phyloP scores from a whole-genome alignment of 495 filamentous ascomycete species.

The Zalerion maritima region DNA sequence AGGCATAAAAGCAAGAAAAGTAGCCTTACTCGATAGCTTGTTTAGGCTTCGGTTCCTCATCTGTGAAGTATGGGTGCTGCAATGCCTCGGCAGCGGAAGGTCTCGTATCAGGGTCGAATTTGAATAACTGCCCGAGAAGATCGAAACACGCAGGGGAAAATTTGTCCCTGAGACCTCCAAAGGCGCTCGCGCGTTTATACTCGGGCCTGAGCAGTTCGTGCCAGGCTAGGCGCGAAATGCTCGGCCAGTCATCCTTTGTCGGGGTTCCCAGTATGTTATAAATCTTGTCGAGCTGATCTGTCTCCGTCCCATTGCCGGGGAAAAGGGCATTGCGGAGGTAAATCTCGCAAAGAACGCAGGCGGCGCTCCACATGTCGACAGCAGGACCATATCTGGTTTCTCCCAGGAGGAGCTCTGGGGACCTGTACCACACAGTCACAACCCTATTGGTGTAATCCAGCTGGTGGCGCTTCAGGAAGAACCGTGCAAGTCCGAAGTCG shows the following conservation, averaged over 20 bases:
- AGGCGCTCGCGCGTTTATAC: conserved; percentile 59
- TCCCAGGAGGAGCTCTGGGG: conserved; percentile 82
- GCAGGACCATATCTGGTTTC: conserved; percentile 90
- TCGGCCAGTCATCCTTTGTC: conserved; percentile 69
- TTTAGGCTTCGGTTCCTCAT: conserved; percentile 63
- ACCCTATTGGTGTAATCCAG: conserved; percentile 99
- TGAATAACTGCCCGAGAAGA: conserved; percentile 65
- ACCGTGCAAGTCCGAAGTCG: conserved; percentile 94
- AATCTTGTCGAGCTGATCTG: conserved; percentile 91
- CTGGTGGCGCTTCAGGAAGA: conserved; percentile 82
- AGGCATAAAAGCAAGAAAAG: not conserved
- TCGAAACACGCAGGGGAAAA: conserved; percentile 70
- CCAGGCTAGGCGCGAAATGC: conserved; percentile 85
- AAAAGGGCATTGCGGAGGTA: conserved; percentile 93
- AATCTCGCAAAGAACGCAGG: conserved; percentile 92
- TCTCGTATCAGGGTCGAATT: conserved; percentile 72
- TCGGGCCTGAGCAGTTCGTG: conserved; percentile 75
- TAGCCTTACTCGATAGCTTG: conserved; percentile 69
- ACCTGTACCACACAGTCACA: conserved; percentile 95
- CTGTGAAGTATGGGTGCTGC: conserved; percentile 75
- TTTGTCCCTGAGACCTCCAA: conserved; percentile 63
- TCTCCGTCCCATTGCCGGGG: conserved; percentile 84
- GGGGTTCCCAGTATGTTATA: conserved; percentile 89
- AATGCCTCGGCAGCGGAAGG: conserved; percentile 78
- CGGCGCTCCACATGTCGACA: conserved; percentile 96